These are phyloP conservation scores for Symmetrospora coprosmae DNA, from an alignment of 768 basidiomycete genomes.

Conservation along the genomic window DNA sequence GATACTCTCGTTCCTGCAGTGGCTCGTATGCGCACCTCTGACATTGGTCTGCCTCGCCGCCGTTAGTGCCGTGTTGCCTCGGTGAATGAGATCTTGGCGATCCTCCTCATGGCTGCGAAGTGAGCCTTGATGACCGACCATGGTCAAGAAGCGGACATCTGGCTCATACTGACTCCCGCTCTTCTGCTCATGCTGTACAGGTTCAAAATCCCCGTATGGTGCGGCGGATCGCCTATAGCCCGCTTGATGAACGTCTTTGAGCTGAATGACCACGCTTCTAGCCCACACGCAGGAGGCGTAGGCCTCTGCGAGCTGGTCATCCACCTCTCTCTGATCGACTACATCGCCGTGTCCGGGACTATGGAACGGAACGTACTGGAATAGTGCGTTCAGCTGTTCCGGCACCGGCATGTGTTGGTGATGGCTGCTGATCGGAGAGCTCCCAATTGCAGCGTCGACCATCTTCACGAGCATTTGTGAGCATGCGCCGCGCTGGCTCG, in stretches of 20 bases:
- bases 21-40: no score
- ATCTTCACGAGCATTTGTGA: conserved; percentile 94
- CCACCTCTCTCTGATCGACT: conserved; percentile 68
- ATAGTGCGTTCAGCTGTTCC: conserved; percentile 30
- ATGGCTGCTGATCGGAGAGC: no score
- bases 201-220: conserved; percentile 67
- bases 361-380: conserved; percentile 89
- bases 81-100: conserved; percentile 80
- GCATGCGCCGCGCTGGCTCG: no score
- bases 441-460: no score
- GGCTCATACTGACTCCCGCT: not conserved
- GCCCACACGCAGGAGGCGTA: conserved; percentile 89
- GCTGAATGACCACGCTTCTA: no score
- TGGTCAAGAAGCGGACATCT: not conserved
- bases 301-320: conserved; percentile 86
- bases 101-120: conserved; percentile 82
- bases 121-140: conserved; percentile 33
- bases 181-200: conserved; percentile 36
- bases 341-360: conserved; percentile 73
- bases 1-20: not conserved
- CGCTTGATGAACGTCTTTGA: no score
- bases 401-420: no score
- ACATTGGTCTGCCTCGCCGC: not conserved
- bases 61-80: conserved; percentile 77
- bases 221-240: no score